Evolutionary conservation across 805 yeast genomes (phyloP), one percentile per base, ranked within the genome.

Genomic region (Wickerhamomyces pijperi): DNA sequence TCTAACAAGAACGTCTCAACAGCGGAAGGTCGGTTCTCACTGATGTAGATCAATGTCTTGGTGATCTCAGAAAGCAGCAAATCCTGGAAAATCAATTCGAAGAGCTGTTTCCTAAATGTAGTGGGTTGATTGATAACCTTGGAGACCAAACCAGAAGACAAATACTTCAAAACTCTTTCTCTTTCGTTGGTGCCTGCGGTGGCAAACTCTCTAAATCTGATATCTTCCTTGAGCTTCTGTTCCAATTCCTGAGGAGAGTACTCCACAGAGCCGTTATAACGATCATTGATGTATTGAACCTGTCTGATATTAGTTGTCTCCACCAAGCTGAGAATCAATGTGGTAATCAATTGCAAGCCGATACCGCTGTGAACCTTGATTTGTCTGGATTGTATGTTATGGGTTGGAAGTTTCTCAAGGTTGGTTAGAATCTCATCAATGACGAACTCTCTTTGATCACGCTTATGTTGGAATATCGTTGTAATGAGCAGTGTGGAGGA

Each of bases 31-130:
- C 63, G 59, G 21, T 56, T 59, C 12, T 65, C 66, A 2, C 65
- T 42, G 2, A 64, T 51, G 17, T 45, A 47, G 37, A 76, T 50
- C 18, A 78, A 50, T 5, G 67, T 59, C 32, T 60, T 65, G 49
- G 70, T 58, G 2, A 78, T 39, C 1, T 75, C 61, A 7, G 50
- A 52, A 6, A 82, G 54, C 7, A 75, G 41, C 17, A 82, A 56
- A 48, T 84, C 95, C 34, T 70, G 72, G 1, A 79, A 46, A 21
- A 79, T 60, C 16, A 68, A 48, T 28, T 79, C 86, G 31, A 82
- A 47, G 2, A 65, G 51, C 28, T 56, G 63, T 39, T 61, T 65
- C 14, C 46, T 45, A 2, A 48, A 47, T 1, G 55, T 35, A 15
- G 59, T 64, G 2, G 67, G 59, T 39, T 60, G 55, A 25, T 51